These are phyloP conservation scores for Naganishia vishniacii DNA, from an alignment of 768 basidiomycete species.

Conservation along the genomic window DNA sequence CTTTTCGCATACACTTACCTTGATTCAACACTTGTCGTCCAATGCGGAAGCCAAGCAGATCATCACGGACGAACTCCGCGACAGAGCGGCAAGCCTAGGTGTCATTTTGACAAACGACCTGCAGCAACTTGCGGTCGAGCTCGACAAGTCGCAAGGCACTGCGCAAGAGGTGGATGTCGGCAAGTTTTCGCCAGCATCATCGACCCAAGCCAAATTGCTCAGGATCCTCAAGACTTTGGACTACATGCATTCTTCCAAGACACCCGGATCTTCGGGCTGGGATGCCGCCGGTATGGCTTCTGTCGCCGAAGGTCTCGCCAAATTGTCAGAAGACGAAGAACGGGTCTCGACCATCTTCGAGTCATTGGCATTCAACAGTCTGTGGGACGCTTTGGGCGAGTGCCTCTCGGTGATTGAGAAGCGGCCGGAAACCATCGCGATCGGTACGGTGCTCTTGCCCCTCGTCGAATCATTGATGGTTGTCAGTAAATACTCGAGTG, in stretches of 20 bases:
- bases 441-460: constrained; percentile 86
- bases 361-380: constrained; percentile 77
- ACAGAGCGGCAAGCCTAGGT: constrained; percentile 82
- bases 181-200: constrained; percentile 81
- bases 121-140: constrained; percentile 58
- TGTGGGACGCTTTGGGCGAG: constrained; percentile 86
- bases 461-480: constrained; percentile 97
- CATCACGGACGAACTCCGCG: constrained; percentile 78
- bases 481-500: constrained; percentile 87
- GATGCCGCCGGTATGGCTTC: constrained; percentile 37
- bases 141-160: constrained; percentile 58
- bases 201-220: constrained; percentile 90
- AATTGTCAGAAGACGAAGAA: constrained; percentile 48
- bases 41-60: constrained; percentile 83
- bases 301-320: constrained; percentile 18
- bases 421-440: constrained; percentile 71
- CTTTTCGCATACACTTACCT: constrained; percentile 85
- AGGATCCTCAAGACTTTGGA: constrained; percentile 95
- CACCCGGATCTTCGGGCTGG: constrained; percentile 29
- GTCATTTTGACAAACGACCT: constrained; percentile 68
- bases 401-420: constrained; percentile 78
- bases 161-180: constrained; percentile 56
- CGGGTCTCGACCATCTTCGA: constrained; percentile 84
- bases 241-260: constrained; percentile 68
- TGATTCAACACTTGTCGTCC: constrained; percentile 86